These are phyloP conservation scores for Mediolabrus comicus DNA, from an alignment of 108 stramenopile species.

Conservation along the genomic window DNA sequence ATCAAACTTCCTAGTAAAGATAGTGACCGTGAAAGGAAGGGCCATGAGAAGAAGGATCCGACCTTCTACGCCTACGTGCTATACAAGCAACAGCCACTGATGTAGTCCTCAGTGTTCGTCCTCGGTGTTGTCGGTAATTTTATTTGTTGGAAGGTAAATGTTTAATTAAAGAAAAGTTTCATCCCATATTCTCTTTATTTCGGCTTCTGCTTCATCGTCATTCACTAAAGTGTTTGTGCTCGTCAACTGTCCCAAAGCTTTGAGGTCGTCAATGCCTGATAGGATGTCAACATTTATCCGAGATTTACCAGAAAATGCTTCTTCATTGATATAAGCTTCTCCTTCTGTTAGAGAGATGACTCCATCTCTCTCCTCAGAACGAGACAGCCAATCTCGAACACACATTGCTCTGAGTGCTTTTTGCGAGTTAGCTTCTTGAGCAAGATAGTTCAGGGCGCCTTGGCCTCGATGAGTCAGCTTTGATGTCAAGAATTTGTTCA, in stretches of 20 bases:
- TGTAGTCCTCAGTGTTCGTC: background rate
- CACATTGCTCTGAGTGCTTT: slow-evolving; percentile 54
- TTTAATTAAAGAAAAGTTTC: no score
- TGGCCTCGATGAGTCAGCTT: slow-evolving; percentile 66
- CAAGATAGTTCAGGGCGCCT: slow-evolving; percentile 70
- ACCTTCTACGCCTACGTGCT: slow-evolving; percentile 42
- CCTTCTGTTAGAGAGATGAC: slow-evolving; percentile 12
- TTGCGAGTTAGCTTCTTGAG: slow-evolving; percentile 67
- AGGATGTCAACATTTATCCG: slow-evolving; percentile 54
- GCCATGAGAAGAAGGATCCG: slow-evolving; percentile 34
- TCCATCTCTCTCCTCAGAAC: slow-evolving; percentile 23
- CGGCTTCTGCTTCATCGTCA: slow-evolving; percentile 1
- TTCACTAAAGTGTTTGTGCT: slow-evolving; percentile 5
- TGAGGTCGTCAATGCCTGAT: slow-evolving; percentile 59
- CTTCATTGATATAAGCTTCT: slow-evolving; percentile 23
- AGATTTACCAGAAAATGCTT: slow-evolving; percentile 11
- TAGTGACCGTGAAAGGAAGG: slow-evolving; percentile 21
- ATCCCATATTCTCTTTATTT: slow-evolving; percentile 23
- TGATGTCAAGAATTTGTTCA: slow-evolving; percentile 80
- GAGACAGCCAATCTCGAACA: slow-evolving; percentile 29
- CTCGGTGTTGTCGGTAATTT: background rate
- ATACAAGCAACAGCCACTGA: slow-evolving; percentile 28
- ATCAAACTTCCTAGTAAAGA: slow-evolving; percentile 27
- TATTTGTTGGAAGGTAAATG: slow-evolving; percentile 5
- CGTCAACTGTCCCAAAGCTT: slow-evolving; percentile 46